A percentile compares a stretch with the other conserved stretches of the same genome.
phyloP scores from a whole-genome alignment of 345 rosid species.

The Camelina neglecta region DNA sequence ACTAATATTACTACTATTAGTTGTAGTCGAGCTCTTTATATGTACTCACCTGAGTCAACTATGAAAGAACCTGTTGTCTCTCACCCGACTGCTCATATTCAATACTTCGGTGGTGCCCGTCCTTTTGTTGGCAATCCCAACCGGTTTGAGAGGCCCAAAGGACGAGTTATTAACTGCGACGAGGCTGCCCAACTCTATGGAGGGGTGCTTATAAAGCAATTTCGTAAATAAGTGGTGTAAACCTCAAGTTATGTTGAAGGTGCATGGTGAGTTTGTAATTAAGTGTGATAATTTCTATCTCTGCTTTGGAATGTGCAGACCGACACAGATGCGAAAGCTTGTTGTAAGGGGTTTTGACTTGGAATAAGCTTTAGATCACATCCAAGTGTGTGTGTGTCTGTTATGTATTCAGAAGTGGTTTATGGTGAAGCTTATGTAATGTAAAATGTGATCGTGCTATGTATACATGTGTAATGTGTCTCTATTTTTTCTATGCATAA shows the following conservation, averaged over 20 bases:
- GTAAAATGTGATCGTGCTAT: constrained; percentile 13
- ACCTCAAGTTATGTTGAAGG: constrained; percentile 26
- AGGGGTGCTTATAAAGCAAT: constrained; percentile 43
- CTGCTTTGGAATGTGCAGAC: constrained; percentile 25
- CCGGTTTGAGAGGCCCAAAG: constrained; percentile 31
- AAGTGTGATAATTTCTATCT: constrained; percentile 16
- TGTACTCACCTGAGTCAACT: constrained; percentile 20
- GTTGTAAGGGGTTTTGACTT: constrained; percentile 26
- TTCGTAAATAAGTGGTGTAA: constrained; percentile 23
- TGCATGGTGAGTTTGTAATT: constrained; percentile 21
- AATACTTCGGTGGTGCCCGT: constrained; percentile 25
- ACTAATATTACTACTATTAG: constrained; percentile 1
- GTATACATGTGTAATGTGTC: constrained; percentile 3
- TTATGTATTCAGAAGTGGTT: constrained; percentile 23
- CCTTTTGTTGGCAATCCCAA: constrained; percentile 20
- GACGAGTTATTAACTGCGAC: constrained; percentile 35
- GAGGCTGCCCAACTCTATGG: constrained; percentile 40
- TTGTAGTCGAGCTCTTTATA: constrained; percentile 17
- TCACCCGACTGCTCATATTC: constrained; percentile 24
- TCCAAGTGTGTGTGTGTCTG: constrained; percentile 40
- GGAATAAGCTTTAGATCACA: constrained; percentile 37
- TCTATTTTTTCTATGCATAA: neutral
- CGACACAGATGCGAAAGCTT: constrained; percentile 41
- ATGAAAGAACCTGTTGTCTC: constrained; percentile 17
- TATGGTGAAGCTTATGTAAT: constrained; percentile 33